Conservation (phyloP, 768 basidiomycete genomes). For the Tylopilus felleus region DNA sequence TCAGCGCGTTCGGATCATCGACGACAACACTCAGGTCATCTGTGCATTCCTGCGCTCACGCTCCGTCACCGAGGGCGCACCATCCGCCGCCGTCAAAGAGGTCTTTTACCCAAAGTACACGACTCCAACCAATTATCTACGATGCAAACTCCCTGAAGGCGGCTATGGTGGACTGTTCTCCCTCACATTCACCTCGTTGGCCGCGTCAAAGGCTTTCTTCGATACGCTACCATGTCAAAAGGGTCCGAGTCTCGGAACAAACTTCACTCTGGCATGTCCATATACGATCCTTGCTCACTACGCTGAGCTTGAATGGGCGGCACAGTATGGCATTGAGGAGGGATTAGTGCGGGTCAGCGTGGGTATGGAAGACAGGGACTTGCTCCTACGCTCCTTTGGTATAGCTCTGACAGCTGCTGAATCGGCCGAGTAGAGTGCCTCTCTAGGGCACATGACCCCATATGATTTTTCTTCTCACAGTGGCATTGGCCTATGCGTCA, state of each 20-base stretch:
- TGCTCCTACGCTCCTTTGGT: conserved; percentile 56
- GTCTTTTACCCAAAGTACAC: conserved; percentile 90
- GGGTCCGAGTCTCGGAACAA: conserved; percentile 90
- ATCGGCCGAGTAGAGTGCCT: conserved; percentile 16
- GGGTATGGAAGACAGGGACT: conserved; percentile 75
- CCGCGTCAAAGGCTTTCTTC: conserved; percentile 76
- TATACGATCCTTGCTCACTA: conserved; percentile 93
- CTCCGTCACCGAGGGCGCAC: conserved; percentile 41
- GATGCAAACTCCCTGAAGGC: conserved; percentile 52
- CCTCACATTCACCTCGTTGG: conserved; percentile 69
- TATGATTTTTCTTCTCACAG: background rate
- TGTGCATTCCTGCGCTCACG: conserved; percentile 73
- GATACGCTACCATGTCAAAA: conserved; percentile 81
- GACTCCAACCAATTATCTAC: conserved; percentile 67
- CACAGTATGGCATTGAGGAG: conserved; percentile 76
- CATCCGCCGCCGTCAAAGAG: conserved; percentile 59
- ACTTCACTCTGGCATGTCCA: conserved; percentile 93
- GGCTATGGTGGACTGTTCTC: conserved; percentile 90
- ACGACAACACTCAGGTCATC: conserved; percentile 76
- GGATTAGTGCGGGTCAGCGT: conserved; percentile 85
- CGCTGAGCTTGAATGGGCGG: conserved; percentile 88
- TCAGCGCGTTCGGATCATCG: conserved; percentile 69
- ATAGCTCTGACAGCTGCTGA: conserved; percentile 76
- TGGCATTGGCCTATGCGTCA: background rate
- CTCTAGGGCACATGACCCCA: background rate